Evolutionary conservation across 352 stramenopile species (phyloP).

Genomic region (Phytophthora citrophthora): DNA sequence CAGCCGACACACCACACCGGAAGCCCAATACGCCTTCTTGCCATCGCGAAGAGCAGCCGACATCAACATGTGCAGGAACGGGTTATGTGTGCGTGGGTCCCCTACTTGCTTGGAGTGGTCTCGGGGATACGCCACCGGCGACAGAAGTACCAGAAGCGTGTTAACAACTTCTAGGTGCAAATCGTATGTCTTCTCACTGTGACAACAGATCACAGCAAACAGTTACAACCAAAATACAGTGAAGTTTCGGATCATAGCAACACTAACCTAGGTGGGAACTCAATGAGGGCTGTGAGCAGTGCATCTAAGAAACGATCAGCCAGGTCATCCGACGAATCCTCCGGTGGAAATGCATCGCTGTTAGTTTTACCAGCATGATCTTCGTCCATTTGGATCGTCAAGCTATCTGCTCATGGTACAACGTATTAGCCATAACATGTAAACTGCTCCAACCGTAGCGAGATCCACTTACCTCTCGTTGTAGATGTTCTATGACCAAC

Average conservation of each 20-base stretch:
- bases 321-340: slow-evolving; percentile 58
- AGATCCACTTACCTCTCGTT: slow-evolving; percentile 20
- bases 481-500: background rate
- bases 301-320: slow-evolving; percentile 72
- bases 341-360: slow-evolving; percentile 6
- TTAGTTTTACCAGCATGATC: slow-evolving; percentile 8
- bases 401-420: slow-evolving; percentile 17
- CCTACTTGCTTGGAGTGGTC: slow-evolving; percentile 52
- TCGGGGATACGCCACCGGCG: slow-evolving; percentile 66
- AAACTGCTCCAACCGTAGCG: background rate
- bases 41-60: slow-evolving; percentile 26
- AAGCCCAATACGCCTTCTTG: slow-evolving; percentile 59
- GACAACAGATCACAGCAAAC: background rate
- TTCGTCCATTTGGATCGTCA: slow-evolving; percentile 41
- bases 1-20: slow-evolving; percentile 58
- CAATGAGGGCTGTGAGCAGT: slow-evolving; percentile 59
- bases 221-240: background rate
- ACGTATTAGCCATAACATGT: background rate
- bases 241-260: background rate
- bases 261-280: slow-evolving; percentile 70
- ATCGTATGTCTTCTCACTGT: slow-evolving; percentile 58
- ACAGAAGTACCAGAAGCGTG: slow-evolving; percentile 72
- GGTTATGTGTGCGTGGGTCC: slow-evolving; percentile 59
- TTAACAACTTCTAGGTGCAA: slow-evolving; percentile 82
- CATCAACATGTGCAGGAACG: slow-evolving; percentile 79